Percentiles rank a stretch among this genome's conserved stretches.
These are phyloP conservation scores for Pachysandra terminalis DNA, from an alignment of 164 flowering plant species.

Conservation along the genomic window DNA sequence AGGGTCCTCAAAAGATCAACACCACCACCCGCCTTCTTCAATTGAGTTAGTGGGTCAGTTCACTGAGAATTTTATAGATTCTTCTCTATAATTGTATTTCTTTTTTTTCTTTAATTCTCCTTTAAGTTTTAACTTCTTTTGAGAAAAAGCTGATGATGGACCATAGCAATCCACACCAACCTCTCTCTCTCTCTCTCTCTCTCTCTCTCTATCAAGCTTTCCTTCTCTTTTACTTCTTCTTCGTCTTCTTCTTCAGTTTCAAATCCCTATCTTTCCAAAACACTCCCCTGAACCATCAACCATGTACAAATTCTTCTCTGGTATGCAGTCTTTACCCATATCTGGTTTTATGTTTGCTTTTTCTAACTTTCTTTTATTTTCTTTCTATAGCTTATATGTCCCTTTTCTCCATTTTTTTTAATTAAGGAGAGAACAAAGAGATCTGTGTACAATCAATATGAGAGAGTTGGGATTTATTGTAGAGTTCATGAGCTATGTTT, in stretches of 20 bases:
- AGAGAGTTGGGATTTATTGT: conserved; percentile 1
- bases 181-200: conserved; percentile 21
- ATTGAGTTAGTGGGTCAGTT: conserved; percentile 33
- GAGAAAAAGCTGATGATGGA: conserved; percentile 28
- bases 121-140: conserved; percentile 3
- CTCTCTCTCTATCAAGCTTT: conserved; percentile 10
- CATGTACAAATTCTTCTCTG: conserved; percentile 14
- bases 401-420: background rate
- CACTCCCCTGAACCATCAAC: conserved; percentile 1
- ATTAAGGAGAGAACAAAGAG: background rate
- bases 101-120: background rate
- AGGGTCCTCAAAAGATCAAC: background rate
- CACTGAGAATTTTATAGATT: conserved; percentile 6
- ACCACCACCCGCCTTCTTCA: conserved; percentile 9
- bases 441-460: conserved; percentile 8
- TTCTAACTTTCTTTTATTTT: conserved; percentile 5
- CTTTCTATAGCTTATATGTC: background rate
- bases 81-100: too few species aligned
- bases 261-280: conserved; percentile 15
- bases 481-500: background rate
- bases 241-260: conserved; percentile 11
- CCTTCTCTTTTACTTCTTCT: conserved; percentile 25
- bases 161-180: conserved; percentile 34
- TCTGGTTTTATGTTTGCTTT: background rate
- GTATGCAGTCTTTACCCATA: conserved; percentile 12